Evolutionary conservation across 2,329 filamentous ascomycete genomes (phyloP).

Genomic region (Penicillium olsonii): DNA sequence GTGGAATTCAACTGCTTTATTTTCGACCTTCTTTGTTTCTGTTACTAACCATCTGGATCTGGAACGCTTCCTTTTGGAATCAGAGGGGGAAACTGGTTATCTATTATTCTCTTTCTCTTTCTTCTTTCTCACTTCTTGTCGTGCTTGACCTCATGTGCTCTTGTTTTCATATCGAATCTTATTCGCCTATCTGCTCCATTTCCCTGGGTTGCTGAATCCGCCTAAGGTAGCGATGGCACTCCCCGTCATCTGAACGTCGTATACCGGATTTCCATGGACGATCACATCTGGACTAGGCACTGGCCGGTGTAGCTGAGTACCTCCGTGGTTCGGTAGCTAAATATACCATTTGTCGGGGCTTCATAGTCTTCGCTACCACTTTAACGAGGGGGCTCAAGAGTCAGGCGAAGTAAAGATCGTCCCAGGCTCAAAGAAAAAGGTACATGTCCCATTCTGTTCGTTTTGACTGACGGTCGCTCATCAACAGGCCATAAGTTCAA

Average conservation of each 20-base stretch:
- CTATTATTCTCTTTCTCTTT: slow-evolving; percentile 21
- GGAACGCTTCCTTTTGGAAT: slow-evolving; percentile 27
- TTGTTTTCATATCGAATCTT: slow-evolving; percentile 12
- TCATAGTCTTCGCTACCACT: no score
- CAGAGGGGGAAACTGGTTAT: slow-evolving; percentile 21
- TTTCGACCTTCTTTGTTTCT: slow-evolving; percentile 15
- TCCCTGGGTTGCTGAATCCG: background rate
- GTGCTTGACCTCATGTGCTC: slow-evolving; percentile 21
- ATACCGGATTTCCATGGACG: background rate
- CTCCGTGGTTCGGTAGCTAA: no score
- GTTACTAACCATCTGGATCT: slow-evolving; percentile 26
- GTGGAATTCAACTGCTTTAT: slow-evolving; percentile 15
- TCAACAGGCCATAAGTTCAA: no score
- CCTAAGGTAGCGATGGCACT: slow-evolving; percentile 3
- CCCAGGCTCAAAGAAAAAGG: no score
- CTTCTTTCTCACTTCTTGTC: slow-evolving; percentile 15
- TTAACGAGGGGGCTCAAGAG: no score
- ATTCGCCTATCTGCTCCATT: slow-evolving; percentile 9
- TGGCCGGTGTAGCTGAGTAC: background rate
- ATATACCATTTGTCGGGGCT: no score
- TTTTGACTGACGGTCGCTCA: no score
- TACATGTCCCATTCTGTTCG: no score
- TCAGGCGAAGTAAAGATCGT: no score
- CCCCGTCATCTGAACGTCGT: background rate
- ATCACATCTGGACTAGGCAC: background rate